These are phyloP conservation scores for Cymodocea nodosa DNA, from an alignment of 116 monocot genomes.

Conservation along the genomic window DNA sequence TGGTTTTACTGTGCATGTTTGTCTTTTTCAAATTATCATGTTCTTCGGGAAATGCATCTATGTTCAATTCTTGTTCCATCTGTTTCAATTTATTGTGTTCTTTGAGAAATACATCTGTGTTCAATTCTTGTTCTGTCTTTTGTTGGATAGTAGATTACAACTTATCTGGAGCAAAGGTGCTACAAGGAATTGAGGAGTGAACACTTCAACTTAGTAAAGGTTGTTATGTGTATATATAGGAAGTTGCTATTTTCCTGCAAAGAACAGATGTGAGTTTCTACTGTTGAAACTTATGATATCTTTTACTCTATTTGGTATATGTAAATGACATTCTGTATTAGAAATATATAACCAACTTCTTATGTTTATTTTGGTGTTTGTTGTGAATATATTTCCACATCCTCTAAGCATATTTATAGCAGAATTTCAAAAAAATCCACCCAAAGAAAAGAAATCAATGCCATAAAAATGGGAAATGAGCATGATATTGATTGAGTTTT, in stretches of 20 bases:
- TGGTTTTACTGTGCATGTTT: too few relatives aligned
- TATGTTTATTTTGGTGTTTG: too few relatives aligned
- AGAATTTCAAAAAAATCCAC: too few relatives aligned
- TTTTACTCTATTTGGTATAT: not conserved
- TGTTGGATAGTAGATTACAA: constrained; percentile 45
- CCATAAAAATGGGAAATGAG: too few relatives aligned
- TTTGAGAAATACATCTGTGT: not conserved
- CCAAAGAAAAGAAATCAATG: too few relatives aligned
- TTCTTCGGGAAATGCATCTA: not conserved
- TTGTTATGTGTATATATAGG: constrained; percentile 56
- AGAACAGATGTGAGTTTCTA: constrained; percentile 75
- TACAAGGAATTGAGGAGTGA: constrained; percentile 86
- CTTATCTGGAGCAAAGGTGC: constrained; percentile 73
- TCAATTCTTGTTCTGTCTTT: not conserved
- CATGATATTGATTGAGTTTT: too few relatives aligned
- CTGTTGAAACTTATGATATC: not conserved
- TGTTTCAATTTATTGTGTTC: not conserved
- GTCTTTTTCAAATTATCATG: not conserved
- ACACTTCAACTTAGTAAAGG: constrained; percentile 51
- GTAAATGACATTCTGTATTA: too few relatives aligned
- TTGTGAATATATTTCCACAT: not conserved
- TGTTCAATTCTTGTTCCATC: not conserved
- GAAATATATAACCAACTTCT: too few relatives aligned
- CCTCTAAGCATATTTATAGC: too few relatives aligned
- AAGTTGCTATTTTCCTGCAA: constrained; percentile 69